Evolutionary conservation across 306 rosid genomes (phyloP).

Genomic region (Quillaja saponaria): DNA sequence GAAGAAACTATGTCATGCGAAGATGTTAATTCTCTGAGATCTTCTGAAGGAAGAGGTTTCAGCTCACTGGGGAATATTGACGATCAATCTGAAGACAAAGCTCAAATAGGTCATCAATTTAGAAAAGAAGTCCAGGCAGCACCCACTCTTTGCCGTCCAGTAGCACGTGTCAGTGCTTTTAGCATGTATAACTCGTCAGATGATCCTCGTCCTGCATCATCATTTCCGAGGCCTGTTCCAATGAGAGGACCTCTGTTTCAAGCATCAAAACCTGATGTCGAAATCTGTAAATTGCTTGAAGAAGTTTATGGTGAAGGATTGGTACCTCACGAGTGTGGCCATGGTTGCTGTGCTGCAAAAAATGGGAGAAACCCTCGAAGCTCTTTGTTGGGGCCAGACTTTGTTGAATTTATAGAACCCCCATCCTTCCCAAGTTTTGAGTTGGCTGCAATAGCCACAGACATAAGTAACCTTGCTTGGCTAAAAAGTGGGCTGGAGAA

Average conservation of each 20-base stretch:
- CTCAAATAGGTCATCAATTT: conserved; percentile 29
- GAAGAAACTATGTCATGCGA: conserved; percentile 61
- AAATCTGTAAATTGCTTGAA: conserved; percentile 39
- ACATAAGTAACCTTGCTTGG: conserved; percentile 62
- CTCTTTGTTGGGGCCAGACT: conserved; percentile 56
- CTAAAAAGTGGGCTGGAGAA: conserved; percentile 62
- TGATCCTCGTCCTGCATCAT: conserved; percentile 28
- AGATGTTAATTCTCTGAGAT: conserved; percentile 47
- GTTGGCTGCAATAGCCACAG: conserved; percentile 59
- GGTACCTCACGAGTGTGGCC: conserved; percentile 53
- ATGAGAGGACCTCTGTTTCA: conserved; percentile 45
- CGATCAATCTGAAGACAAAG: conserved; percentile 35
- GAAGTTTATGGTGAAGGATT: conserved; percentile 34
- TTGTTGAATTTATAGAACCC: conserved; percentile 50
- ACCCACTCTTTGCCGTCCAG: conserved; percentile 45
- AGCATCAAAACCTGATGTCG: conserved; percentile 38
- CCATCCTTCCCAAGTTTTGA: conserved; percentile 52
- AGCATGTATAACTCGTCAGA: conserved; percentile 43
- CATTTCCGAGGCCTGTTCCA: conserved; percentile 37
- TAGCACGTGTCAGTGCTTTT: conserved; percentile 57
- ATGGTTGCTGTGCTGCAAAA: conserved; percentile 44
- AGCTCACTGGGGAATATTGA: conserved; percentile 35
- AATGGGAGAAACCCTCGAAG: conserved; percentile 20
- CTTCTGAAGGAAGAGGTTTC: conserved; percentile 45
- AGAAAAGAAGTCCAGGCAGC: conserved; percentile 34